A percentile compares a stretch with the other conserved stretches of the same genome.
Evolutionary conservation across 2,329 filamentous ascomycete species (phyloP).

Genomic region (Xylariaceae sp.): DNA sequence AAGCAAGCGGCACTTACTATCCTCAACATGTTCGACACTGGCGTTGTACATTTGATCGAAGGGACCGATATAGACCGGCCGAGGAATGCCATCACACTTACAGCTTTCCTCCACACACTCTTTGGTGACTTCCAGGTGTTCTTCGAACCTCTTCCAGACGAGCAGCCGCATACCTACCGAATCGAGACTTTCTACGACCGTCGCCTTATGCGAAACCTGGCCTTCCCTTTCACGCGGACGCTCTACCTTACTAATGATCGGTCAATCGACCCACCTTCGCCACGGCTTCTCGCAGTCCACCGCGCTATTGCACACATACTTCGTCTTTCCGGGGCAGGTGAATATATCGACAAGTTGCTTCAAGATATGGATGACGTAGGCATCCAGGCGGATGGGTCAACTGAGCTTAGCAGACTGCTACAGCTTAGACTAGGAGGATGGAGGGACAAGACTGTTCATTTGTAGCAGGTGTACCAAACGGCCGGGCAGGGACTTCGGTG

Average conservation of each 20-base stretch:
- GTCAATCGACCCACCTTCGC: neutral
- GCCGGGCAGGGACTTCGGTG: no score
- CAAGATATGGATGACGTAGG: neutral
- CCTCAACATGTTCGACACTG: conserved; percentile 40
- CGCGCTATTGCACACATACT: conserved; percentile 4
- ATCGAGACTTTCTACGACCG: neutral
- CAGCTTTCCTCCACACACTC: conserved; percentile 20
- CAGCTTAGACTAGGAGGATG: neutral
- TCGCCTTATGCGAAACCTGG: neutral
- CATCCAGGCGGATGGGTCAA: neutral
- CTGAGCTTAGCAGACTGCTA: neutral
- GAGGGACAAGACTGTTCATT: neutral
- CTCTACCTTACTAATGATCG: neutral
- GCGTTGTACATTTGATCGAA: conserved; percentile 34
- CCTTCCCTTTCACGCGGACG: neutral
- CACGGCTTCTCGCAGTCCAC: neutral
- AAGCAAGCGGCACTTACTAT: conserved; percentile 34
- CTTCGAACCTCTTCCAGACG: conserved; percentile 23
- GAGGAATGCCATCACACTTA: conserved; percentile 36
- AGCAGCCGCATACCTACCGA: neutral
- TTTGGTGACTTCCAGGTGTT: conserved; percentile 33
- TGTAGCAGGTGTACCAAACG: no score
- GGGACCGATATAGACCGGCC: conserved; percentile 38
- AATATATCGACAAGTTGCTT: conserved; percentile 6
- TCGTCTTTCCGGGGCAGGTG: neutral